A percentile compares a stretch with the other conserved stretches of the same genome.
These are phyloP conservation scores for Epichloe gansuensis DNA, from an alignment of 2,329 filamentous ascomycete genomes.

Conservation along the genomic window DNA sequence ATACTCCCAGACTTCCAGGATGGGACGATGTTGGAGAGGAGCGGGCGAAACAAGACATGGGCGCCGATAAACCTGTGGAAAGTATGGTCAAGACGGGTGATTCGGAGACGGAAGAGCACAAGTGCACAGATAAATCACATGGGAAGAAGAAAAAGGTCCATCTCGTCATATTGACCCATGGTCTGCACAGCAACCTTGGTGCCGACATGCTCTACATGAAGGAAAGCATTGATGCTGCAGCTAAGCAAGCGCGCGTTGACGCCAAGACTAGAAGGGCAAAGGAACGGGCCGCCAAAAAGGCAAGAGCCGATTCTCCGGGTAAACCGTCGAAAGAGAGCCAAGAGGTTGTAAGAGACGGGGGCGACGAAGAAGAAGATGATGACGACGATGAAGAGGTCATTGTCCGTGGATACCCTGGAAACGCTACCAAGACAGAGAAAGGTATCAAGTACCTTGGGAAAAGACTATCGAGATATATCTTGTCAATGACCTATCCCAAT, in stretches of 20 bases:
- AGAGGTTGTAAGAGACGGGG: not conserved
- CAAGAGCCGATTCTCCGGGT: conserved; percentile 6
- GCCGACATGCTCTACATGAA: conserved; percentile 96
- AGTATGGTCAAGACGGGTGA: conserved; percentile 21
- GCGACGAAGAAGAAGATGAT: conserved; percentile 20
- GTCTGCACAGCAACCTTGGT: conserved; percentile 87
- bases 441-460: conserved; percentile 97
- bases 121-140: conserved; percentile 2
- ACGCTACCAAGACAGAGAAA: conserved; percentile 80
- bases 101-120: conserved; percentile 15
- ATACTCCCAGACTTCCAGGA: conserved; percentile 69
- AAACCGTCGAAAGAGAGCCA: conserved; percentile 9
- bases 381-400: conserved; percentile 75
- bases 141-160: conserved; percentile 69
- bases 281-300: conserved; percentile 25
- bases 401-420: conserved; percentile 79
- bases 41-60: conserved; percentile 11
- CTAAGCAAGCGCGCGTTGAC: conserved; percentile 59
- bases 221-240: conserved; percentile 84
- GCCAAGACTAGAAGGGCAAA: conserved; percentile 46
- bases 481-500: conserved; percentile 85
- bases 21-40: conserved; percentile 35
- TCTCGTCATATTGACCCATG: conserved; percentile 84
- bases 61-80: conserved; percentile 21
- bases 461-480: conserved; percentile 77